Conservation (phyloP, 2,329 filamentous ascomycete genomes). For the Trichoderma koningiopsis region DNA sequence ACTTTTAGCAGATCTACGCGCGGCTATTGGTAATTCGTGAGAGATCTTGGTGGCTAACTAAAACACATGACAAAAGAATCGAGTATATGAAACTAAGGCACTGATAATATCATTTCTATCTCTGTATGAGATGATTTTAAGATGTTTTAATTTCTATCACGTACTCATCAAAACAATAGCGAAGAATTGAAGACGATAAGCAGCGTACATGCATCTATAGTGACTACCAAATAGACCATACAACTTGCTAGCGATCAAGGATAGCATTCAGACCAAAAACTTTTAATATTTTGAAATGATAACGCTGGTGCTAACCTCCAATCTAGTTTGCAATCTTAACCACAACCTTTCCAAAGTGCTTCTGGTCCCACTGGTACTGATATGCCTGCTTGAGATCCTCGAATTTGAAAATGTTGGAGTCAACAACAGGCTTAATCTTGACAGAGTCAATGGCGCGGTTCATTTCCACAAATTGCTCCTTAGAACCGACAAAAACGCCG, state of each 20-base stretch:
- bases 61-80: neutral
- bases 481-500: slow-evolving; percentile 44
- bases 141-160: neutral
- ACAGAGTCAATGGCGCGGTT: slow-evolving; percentile 46
- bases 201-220: neutral
- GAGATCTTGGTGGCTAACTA: neutral
- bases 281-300: neutral
- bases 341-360: slow-evolving; percentile 19
- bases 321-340: neutral
- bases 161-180: neutral
- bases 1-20: neutral
- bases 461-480: slow-evolving; percentile 48
- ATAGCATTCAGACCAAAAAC: neutral
- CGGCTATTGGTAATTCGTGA: neutral
- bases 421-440: slow-evolving; percentile 48
- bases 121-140: neutral
- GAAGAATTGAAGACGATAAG: neutral
- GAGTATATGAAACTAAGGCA: neutral
- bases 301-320: neutral
- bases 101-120: neutral
- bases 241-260: neutral
- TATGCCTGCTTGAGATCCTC: slow-evolving; percentile 42
- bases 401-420: slow-evolving; percentile 44
- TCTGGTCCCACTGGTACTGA: slow-evolving; percentile 18
- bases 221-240: neutral